Conservation (phyloP, 2,329 filamentous ascomycete genomes). For the Diplodia intermedia region DNA sequence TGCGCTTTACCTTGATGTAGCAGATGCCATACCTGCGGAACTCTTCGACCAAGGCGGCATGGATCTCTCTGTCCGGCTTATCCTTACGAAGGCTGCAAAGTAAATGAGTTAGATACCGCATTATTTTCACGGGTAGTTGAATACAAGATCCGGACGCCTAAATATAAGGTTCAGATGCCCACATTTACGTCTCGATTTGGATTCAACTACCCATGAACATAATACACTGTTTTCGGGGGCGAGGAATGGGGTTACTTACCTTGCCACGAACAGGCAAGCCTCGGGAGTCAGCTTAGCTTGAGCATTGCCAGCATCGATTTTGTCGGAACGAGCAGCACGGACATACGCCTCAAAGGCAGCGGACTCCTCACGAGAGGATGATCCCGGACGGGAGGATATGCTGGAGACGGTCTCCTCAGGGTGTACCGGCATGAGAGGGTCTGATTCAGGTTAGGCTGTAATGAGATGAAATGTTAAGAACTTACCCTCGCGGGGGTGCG, state of each 20-base stretch:
- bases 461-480: neutral
- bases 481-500: neutral
- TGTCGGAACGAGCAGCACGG: neutral
- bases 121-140: no score
- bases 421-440: neutral
- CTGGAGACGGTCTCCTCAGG: neutral
- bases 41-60: neutral
- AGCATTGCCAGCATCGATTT: slow-evolving; percentile 21
- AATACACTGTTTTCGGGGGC: no score
- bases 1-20: slow-evolving; percentile 28
- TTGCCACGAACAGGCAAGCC: slow-evolving; percentile 30
- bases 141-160: no score
- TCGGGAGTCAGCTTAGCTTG: slow-evolving; percentile 19
- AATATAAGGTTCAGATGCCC: no score
- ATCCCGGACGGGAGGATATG: neutral
- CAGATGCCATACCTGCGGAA: slow-evolving; percentile 16
- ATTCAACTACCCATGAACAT: no score
- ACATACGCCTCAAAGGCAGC: neutral
- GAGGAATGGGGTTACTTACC: slow-evolving; percentile 5
- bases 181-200: no score
- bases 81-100: slow-evolving; percentile 12
- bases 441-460: neutral
- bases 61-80: slow-evolving; percentile 2
- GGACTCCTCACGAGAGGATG: neutral
- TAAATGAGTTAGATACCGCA: neutral